phyloP scores from a whole-genome alignment of 208 protist genomes.

The Naegleria gruberi region DNA sequence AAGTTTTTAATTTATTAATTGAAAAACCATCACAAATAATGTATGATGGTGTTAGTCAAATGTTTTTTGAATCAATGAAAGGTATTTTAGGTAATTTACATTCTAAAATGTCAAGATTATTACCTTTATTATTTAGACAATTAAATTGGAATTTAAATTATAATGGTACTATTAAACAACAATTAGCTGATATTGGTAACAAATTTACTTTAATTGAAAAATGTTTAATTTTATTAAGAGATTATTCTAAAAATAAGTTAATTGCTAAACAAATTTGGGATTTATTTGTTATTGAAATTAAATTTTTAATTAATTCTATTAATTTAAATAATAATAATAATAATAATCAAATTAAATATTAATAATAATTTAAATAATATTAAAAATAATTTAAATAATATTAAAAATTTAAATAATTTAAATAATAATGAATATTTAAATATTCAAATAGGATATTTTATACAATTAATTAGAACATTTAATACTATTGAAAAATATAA shows the following conservation, averaged over 20 bases:
- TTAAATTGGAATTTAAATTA: not conserved
- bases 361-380: no score
- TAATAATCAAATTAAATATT: not conserved
- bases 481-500: not conserved
- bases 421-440: not conserved
- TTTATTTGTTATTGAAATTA: not conserved
- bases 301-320: not conserved
- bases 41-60: not conserved
- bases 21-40: not conserved
- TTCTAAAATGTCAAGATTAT: not conserved
- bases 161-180: not conserved
- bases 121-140: not conserved
- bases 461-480: not conserved
- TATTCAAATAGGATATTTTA: not conserved
- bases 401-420: not conserved
- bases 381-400: no score
- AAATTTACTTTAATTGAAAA: not conserved
- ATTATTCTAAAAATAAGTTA: not conserved
- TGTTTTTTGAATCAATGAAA: conserved; percentile 20
- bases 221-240: not conserved
- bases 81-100: conserved; percentile 1
- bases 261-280: not conserved
- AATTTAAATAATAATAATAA: no score
- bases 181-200: not conserved
- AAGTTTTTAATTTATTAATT: not conserved